Base-by-base conservation (phyloP, 225 moss, liverwort and hornwort genomes). In the Thuidium tamariscinum region DNA sequence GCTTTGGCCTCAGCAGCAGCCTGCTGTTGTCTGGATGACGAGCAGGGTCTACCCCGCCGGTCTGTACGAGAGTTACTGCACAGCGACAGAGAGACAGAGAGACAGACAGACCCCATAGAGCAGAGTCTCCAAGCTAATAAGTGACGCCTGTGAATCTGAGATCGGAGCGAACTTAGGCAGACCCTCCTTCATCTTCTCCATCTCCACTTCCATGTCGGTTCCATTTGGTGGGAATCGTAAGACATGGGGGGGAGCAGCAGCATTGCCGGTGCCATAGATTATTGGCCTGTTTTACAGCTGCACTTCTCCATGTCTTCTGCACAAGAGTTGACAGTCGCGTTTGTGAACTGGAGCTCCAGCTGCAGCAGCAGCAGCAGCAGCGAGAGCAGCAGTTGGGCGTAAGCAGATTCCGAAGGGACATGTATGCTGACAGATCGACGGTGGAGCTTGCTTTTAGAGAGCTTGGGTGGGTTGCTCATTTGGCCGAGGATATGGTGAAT, bases 141-240 rank as follows among this genome's bases (percentile, higher is more conserved):
- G 91, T 91, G 91, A 77, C 64, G 76, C 75, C 86, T 91, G 86
- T 83, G 88, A 91, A 86, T 91, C 91, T 89, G 81, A 54, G 49
- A 76, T 76, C 25, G 76, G 76, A 86, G 81, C 63, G 81, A 84
- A 89, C 86, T 88, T 86, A 83, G 86, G 74, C 86, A 79, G 55
- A 25, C 23, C 67, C 61, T 57, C 60, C 76, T 27, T 59, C 67
- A 3, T 54, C 74, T 60, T 49, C 56, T 32, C 69, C 37, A n/a
- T 22, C 75, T 9, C 19, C 54, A 16, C 48, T 55, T 48, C 60
- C 59, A 39, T 67, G 82, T 74, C 87, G 87, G 87, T 66, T 82
- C 74, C 66, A 34, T 66, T 71, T 54, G 17, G 77, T 55, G 42
- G 66, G 78, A 89, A 82, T 86, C 71, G 61, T 13, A 54, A 71